Evolutionary conservation across 371 early-diverging fungal genomes (phyloP).

Genomic region (Saksenaea vasiformis): DNA sequence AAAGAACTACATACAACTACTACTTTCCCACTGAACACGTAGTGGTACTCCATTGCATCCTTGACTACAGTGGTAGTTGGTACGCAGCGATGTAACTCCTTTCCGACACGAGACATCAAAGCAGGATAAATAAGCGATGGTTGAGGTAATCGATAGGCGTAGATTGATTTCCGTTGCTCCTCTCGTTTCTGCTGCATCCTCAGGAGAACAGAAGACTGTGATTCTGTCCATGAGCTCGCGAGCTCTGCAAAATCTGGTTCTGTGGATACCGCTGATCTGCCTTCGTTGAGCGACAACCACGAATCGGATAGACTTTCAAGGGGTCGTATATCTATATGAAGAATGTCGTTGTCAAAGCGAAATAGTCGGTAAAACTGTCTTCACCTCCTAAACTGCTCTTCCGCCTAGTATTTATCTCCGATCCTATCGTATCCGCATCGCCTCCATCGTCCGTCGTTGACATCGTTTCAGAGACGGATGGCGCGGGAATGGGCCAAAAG

Average conservation of each 20-base stretch:
- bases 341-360: not conserved
- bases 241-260: not conserved
- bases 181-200: conserved; percentile 37
- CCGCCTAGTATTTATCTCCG: not conserved
- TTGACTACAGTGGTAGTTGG: conserved; percentile 57
- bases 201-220: conserved; percentile 19
- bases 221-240: not conserved
- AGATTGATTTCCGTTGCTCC: conserved; percentile 37
- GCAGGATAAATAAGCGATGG: conserved; percentile 63
- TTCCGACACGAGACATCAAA: conserved; percentile 75
- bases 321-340: conserved; percentile 2
- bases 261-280: not conserved
- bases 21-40: conserved; percentile 79
- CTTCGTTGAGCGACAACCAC: not conserved
- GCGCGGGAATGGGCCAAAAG: conserved; percentile 3
- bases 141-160: conserved; percentile 27
- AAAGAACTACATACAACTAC: conserved; percentile 67
- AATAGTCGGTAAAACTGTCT: not conserved
- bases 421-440: conserved; percentile 1
- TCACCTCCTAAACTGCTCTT: conserved; percentile 11
- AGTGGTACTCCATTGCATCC: conserved; percentile 76
- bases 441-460: not conserved
- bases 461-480: conserved; percentile 6
- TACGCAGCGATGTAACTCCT: conserved; percentile 58
- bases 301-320: conserved; percentile 20